Conservation (phyloP, 148 eudicot species). For the Silene uniflora region DNA sequence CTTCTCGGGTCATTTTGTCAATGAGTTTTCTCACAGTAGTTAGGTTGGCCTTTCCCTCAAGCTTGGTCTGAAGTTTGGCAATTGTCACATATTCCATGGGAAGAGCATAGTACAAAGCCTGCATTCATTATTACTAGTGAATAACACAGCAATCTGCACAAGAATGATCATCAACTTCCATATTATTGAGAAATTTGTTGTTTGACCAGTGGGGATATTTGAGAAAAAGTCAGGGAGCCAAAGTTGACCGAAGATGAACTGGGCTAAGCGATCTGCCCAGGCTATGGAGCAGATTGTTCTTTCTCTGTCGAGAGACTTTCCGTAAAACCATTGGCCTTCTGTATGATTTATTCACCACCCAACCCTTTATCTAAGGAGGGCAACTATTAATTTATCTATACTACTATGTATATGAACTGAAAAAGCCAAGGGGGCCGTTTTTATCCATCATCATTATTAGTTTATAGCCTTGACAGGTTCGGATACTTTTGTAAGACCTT, state of each 20-base stretch:
- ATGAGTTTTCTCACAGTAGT: conserved; percentile 63
- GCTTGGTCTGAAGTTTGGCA: conserved; percentile 75
- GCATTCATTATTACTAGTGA: conserved; percentile 26
- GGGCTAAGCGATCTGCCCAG: too few relatives aligned
- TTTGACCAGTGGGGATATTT: too few relatives aligned
- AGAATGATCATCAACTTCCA: background rate
- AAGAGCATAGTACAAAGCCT: conserved; percentile 91
- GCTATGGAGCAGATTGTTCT: too few relatives aligned
- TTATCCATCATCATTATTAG: background rate
- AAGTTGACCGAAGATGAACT: too few relatives aligned
- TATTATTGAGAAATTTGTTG: background rate
- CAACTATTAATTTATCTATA: too few relatives aligned
- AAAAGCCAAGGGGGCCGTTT: background rate
- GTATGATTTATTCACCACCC: too few relatives aligned
- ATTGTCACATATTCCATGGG: conserved; percentile 70
- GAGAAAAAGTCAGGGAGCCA: too few relatives aligned
- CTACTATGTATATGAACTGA: background rate
- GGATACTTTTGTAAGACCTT: too few relatives aligned
- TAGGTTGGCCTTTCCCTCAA: conserved; percentile 68
- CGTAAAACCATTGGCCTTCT: too few relatives aligned
- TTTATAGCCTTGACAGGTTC: background rate
- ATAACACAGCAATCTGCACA: conserved; percentile 1
- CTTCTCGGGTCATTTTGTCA: conserved; percentile 79
- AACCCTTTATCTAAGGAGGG: too few relatives aligned
- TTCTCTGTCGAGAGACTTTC: too few relatives aligned